phyloP scores from a whole-genome alignment of 768 basidiomycete genomes.

The Tephrocybe sp. region DNA sequence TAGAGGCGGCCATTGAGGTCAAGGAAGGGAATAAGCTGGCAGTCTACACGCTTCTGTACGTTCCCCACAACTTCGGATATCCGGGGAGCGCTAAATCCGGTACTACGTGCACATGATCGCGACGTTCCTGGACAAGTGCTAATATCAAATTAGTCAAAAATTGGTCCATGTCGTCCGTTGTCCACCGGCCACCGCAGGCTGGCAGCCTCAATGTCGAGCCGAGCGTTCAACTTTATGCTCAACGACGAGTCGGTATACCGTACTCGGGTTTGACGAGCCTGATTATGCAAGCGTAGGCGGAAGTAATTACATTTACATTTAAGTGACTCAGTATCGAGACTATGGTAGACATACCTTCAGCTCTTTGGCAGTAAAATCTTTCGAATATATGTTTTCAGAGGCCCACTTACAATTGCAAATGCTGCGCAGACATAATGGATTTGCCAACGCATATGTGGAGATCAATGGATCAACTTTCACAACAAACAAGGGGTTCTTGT shows the following conservation, averaged over 20 bases:
- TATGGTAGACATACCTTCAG: no score
- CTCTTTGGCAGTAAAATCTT: no score
- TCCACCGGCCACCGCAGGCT: not conserved
- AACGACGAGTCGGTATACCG: no score
- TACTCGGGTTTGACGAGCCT: no score
- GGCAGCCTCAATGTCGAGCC: no score
- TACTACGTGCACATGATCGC: slow-evolving; percentile 14
- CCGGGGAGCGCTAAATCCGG: slow-evolving; percentile 2
- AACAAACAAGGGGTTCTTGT: slow-evolving; percentile 20
- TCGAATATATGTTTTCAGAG: no score
- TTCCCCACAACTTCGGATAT: slow-evolving; percentile 8
- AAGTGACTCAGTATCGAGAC: no score
- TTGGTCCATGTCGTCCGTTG: no score
- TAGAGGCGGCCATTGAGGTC: slow-evolving; percentile 49
- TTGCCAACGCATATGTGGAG: not conserved
- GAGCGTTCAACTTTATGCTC: no score
- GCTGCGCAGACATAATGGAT: not conserved
- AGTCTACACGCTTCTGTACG: not conserved
- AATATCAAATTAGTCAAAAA: slow-evolving; percentile 8
- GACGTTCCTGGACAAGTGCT: not conserved
- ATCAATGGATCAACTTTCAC: slow-evolving; percentile 13
- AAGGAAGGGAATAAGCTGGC: not conserved
- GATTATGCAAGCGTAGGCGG: no score
- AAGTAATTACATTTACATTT: no score
- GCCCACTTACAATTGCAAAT: not conserved